A percentile compares a stretch with the other conserved stretches of the same genome.
These are phyloP conservation scores for Penicillium verrucosum DNA, from an alignment of 2,329 filamentous ascomycete species.

Conservation along the genomic window DNA sequence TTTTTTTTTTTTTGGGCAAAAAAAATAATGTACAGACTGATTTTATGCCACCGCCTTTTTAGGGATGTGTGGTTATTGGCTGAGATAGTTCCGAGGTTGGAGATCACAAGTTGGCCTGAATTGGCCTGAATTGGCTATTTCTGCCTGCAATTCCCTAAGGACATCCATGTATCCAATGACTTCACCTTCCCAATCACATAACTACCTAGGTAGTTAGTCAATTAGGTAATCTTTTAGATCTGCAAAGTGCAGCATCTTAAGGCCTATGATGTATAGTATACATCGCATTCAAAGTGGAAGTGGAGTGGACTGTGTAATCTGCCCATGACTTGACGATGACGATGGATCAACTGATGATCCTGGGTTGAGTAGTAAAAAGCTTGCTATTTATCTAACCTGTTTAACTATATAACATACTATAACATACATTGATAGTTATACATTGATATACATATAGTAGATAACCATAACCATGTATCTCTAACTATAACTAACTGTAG, in stretches of 20 bases:
- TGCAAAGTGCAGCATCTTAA: not conserved
- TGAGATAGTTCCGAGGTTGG: not conserved
- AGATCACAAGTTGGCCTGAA: not conserved
- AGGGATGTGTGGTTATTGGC: not conserved
- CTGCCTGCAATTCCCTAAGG: not conserved
- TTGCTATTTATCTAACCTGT: not conserved
- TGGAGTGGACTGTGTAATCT: not conserved
- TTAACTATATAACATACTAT: not conserved
- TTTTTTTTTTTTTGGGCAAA: slow-evolving; percentile 3
- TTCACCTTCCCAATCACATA: not conserved
- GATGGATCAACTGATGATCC: not conserved
- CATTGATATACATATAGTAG: no score
- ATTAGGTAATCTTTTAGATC: not conserved
- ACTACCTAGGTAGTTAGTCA: no score
- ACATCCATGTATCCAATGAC: not conserved
- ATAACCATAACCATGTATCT: no score
- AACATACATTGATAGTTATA: not conserved
- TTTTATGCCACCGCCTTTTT: slow-evolving; percentile 9
- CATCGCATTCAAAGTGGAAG: not conserved
- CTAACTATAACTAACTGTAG: no score
- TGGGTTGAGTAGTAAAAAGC: not conserved
- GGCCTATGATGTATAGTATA: not conserved
- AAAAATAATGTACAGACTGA: slow-evolving; percentile 1
- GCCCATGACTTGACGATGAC: not conserved
- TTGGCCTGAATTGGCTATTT: not conserved